phyloP scores from a whole-genome alignment of 164 flowering plant species.

The Hamamelis virginiana region DNA sequence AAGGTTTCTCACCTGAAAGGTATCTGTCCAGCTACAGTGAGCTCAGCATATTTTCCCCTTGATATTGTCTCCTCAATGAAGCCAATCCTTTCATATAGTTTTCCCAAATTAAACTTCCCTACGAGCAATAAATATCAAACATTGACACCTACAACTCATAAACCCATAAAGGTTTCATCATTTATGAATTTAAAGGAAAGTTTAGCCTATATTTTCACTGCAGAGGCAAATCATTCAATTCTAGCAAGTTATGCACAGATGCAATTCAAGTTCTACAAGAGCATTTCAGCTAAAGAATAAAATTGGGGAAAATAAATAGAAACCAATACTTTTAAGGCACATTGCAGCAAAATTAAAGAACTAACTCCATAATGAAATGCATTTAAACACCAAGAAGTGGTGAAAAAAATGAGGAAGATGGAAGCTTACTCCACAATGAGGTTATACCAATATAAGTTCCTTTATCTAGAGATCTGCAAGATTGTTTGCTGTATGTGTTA shows the following conservation, averaged over 20 bases:
- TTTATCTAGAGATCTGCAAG: too few relatives aligned
- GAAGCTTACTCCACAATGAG: too few relatives aligned
- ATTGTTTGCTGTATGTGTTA: too few relatives aligned
- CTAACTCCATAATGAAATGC: neutral
- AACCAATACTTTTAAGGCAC: neutral
- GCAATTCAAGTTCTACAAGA: neutral
- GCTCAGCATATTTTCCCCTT: conserved; percentile 90
- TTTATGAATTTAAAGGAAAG: too few relatives aligned
- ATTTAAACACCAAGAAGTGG: neutral
- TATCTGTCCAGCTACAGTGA: conserved; percentile 76
- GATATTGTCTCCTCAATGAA: conserved; percentile 92
- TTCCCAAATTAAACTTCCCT: conserved; percentile 78
- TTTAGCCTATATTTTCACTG: too few relatives aligned
- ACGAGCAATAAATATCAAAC: conserved; percentile 5
- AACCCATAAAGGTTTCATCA: neutral
- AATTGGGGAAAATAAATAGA: too few relatives aligned
- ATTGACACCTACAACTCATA: neutral
- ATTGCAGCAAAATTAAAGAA: neutral
- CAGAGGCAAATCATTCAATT: too few relatives aligned
- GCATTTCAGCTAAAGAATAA: neutral
- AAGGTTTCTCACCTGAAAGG: conserved; percentile 65
- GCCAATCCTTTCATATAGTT: conserved; percentile 82
- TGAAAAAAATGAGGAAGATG: neutral
- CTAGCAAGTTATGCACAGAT: too few relatives aligned
- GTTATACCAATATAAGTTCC: too few relatives aligned